phyloP scores from a whole-genome alignment of 108 stramenopile genomes.

The Mediolabrus comicus region DNA sequence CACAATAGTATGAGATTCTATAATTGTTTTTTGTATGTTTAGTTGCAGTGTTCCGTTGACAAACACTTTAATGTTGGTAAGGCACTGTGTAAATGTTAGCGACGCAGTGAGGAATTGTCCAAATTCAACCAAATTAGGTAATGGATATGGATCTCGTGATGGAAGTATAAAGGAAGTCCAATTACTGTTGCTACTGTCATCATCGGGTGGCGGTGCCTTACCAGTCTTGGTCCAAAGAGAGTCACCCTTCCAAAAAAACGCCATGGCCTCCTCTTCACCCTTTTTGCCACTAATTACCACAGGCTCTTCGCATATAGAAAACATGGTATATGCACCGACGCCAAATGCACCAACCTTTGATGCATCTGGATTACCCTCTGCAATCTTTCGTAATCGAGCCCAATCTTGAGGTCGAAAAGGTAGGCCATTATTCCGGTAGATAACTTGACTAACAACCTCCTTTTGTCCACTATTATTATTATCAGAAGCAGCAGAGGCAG shows the following conservation, averaged over 20 bases:
- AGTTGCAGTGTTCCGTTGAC: slow-evolving; percentile 55
- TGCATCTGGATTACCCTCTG: slow-evolving; percentile 85
- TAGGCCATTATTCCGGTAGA: slow-evolving; percentile 80
- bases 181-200: slow-evolving; percentile 18
- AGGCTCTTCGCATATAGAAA: slow-evolving; percentile 82
- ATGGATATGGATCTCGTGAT: slow-evolving; percentile 67
- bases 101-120: slow-evolving; percentile 72
- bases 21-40: slow-evolving; percentile 56
- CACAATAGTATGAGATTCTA: slow-evolving; percentile 52
- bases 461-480: slow-evolving; percentile 1
- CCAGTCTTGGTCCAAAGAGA: slow-evolving; percentile 70
- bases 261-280: slow-evolving; percentile 48
- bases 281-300: slow-evolving; percentile 61
- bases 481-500: neutral
- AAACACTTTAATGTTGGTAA: slow-evolving; percentile 55
- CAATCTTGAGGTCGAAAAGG: slow-evolving; percentile 84
- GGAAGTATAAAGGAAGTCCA: slow-evolving; percentile 84
- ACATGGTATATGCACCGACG: slow-evolving; percentile 89
- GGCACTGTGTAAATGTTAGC: slow-evolving; percentile 71
- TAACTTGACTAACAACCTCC: slow-evolving; percentile 60
- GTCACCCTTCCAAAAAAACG: slow-evolving; percentile 88
- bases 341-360: slow-evolving; percentile 81
- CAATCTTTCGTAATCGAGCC: slow-evolving; percentile 79
- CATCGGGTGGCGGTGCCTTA: slow-evolving; percentile 13
- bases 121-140: slow-evolving; percentile 68